phyloP scores from a whole-genome alignment of 2,329 filamentous ascomycete genomes.

The Ophiostoma fasciatum region DNA sequence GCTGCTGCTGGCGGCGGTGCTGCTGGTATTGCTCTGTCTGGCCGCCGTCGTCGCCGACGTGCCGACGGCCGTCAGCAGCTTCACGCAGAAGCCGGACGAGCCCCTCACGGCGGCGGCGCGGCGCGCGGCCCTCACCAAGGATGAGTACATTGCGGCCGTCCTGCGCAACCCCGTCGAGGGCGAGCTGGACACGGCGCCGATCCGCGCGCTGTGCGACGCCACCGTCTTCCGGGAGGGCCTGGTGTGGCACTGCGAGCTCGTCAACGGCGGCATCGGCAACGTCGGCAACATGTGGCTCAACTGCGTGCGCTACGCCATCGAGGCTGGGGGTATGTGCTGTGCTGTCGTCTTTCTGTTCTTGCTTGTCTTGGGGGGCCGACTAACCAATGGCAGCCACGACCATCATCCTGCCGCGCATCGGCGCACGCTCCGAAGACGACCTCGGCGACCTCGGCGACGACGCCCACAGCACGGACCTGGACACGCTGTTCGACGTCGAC shows the following conservation, averaged over 20 bases:
- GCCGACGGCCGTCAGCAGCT: background rate
- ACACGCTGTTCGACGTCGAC: slow-evolving; percentile 7
- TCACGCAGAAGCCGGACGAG: background rate
- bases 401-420: slow-evolving; percentile 11
- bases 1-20: background rate
- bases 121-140: slow-evolving; percentile 2
- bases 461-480: slow-evolving; percentile 6
- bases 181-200: slow-evolving; percentile 9
- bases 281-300: slow-evolving; percentile 22
- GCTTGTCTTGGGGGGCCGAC: background rate
- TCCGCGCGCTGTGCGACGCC: slow-evolving; percentile 15
- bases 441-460: slow-evolving; percentile 8
- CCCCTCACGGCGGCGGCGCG: background rate
- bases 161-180: slow-evolving; percentile 11
- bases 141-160: slow-evolving; percentile 11
- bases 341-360: background rate
- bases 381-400: slow-evolving; percentile 7
- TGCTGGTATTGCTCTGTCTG: background rate
- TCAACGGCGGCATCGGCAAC: slow-evolving; percentile 23
- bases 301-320: slow-evolving; percentile 23
- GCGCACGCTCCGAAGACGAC: slow-evolving; percentile 12
- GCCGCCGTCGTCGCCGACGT: background rate
- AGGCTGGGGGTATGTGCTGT: slow-evolving; percentile 11
- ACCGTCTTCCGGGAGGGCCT: slow-evolving; percentile 20
- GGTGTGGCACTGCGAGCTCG: slow-evolving; percentile 21